Conservation (phyloP, 805 yeast genomes). For the Kluyveromyces dobzhanskii region DNA sequence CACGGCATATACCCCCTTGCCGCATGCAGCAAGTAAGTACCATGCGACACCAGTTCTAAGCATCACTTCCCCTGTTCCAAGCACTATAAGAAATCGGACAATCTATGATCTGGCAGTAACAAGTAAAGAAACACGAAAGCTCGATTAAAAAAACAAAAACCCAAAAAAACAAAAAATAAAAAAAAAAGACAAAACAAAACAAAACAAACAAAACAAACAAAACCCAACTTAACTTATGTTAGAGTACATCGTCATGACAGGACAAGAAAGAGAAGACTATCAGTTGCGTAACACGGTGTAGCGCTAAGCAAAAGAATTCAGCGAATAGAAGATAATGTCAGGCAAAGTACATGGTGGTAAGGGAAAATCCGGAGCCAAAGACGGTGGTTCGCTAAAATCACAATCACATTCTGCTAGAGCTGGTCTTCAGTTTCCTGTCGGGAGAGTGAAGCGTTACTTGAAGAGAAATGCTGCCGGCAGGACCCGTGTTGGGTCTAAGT, state of each 20-base stretch:
- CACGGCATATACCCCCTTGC: no score
- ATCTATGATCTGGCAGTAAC: no score
- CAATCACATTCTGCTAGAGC: slow-evolving; percentile 93
- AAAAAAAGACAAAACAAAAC: not conserved
- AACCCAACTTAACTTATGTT: no score
- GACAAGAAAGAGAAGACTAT: no score
- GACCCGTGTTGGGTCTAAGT: slow-evolving; percentile 84
- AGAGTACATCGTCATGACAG: no score
- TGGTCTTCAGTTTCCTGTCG: slow-evolving; percentile 95
- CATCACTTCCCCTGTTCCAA: no score
- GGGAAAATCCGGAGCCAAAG: slow-evolving; percentile 86
- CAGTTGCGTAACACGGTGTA: no score
- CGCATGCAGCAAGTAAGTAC: no score
- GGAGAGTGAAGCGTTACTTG: slow-evolving; percentile 95
- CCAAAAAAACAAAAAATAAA: not conserved
- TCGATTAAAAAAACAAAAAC: not conserved
- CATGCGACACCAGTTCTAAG: no score
- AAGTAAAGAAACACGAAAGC: no score
- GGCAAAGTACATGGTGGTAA: slow-evolving; percentile 97
- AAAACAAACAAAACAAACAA: not conserved
- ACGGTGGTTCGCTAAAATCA: slow-evolving; percentile 43
- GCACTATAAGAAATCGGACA: no score
- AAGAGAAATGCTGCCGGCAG: slow-evolving; percentile 84
- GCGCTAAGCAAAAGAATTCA: slow-evolving; percentile 1
- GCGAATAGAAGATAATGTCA: slow-evolving; percentile 68